Evolutionary conservation across 805 yeast species (phyloP).

Genomic region (Saccharomycopsis sp.): DNA sequence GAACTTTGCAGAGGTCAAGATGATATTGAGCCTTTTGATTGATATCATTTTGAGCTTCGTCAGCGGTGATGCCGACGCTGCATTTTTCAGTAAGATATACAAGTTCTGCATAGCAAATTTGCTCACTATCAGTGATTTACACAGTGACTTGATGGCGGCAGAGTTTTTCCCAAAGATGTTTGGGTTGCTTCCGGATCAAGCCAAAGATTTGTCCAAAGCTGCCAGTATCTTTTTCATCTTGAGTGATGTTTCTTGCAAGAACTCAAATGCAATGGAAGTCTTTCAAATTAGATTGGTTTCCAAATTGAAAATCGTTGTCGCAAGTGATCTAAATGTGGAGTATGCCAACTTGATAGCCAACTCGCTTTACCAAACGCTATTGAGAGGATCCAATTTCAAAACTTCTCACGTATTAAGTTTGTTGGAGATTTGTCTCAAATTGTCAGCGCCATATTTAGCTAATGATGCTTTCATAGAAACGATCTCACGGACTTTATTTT

Average conservation of each 20-base stretch:
- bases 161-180: constrained; percentile 17
- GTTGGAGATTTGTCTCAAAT: constrained; percentile 23
- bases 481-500: constrained; percentile 29
- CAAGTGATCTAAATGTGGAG: background rate
- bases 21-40: constrained; percentile 56
- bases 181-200: constrained; percentile 8
- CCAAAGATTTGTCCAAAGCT: constrained; percentile 6
- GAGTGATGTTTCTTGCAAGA: constrained; percentile 28
- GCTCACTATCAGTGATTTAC: constrained; percentile 3
- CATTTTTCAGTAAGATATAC: constrained; percentile 12
- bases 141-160: constrained; percentile 13
- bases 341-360: constrained; percentile 12
- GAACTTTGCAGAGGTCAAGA: constrained; percentile 43
- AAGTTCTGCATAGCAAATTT: constrained; percentile 6
- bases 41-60: constrained; percentile 47
- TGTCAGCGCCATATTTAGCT: constrained; percentile 8
- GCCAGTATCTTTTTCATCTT: too few relatives aligned
- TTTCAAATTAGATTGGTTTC: constrained; percentile 31
- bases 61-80: background rate
- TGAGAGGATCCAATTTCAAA: constrained; percentile 28
- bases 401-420: constrained; percentile 36
- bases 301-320: constrained; percentile 25
- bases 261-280: constrained; percentile 30
- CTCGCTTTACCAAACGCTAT: constrained; percentile 13
- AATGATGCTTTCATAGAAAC: constrained; percentile 23